phyloP scores from a whole-genome alignment of 768 basidiomycete genomes.

The Collybia nuda region DNA sequence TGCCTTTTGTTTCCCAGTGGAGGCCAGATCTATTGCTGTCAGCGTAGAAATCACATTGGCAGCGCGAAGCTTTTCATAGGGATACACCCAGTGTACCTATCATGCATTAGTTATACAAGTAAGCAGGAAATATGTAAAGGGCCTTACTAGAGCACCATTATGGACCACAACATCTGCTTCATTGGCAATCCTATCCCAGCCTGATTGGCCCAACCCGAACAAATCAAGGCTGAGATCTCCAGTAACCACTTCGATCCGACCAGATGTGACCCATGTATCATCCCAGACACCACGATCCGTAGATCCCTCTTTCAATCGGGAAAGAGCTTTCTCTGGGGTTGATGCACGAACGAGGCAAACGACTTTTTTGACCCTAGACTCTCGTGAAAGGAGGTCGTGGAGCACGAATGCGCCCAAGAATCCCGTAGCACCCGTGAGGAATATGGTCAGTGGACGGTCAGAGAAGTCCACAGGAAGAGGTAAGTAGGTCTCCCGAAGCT shows the following conservation, averaged over 20 bases:
- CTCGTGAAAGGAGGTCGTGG: conserved; percentile 67
- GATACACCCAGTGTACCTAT: conserved; percentile 98
- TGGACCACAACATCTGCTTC: conserved; percentile 87
- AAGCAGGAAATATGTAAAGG: background rate
- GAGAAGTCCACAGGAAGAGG: conserved; percentile 58
- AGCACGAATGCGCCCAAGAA: conserved; percentile 95
- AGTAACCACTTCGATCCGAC: conserved; percentile 72
- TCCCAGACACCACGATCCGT: conserved; percentile 87
- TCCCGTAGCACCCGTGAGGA: conserved; percentile 96
- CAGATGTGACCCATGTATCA: conserved; percentile 71
- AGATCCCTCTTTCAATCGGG: conserved; percentile 69
- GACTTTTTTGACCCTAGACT: conserved; percentile 73
- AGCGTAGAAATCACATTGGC: conserved; percentile 94
- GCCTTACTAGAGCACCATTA: conserved; percentile 93
- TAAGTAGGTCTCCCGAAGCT: conserved; percentile 61
- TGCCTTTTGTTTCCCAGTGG: conserved; percentile 69
- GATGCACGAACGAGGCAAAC: conserved; percentile 88
- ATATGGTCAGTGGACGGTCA: conserved; percentile 64
- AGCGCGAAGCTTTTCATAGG: conserved; percentile 88
- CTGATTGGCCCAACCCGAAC: conserved; percentile 67
- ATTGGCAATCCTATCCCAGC: conserved; percentile 65
- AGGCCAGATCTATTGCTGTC: conserved; percentile 78
- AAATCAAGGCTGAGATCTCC: conserved; percentile 79
- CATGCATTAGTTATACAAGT: background rate
- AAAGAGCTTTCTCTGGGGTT: conserved; percentile 57